Conservation (phyloP, 1,284 basidiomycete genomes). For the Trametes polyzona region DNA sequence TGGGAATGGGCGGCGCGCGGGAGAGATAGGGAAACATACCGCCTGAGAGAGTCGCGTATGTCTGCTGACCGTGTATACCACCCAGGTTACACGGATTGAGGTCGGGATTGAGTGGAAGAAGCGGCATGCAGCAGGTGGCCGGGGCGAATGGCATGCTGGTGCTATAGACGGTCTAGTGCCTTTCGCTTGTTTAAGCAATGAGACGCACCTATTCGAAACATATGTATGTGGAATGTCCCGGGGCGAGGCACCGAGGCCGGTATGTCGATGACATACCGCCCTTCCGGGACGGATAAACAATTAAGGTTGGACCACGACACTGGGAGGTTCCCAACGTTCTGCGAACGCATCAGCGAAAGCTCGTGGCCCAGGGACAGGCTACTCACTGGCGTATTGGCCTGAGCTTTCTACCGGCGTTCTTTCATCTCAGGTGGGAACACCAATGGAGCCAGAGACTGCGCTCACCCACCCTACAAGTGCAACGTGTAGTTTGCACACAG, state of each 20-base stretch:
- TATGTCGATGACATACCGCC: background rate
- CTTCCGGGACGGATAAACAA: background rate
- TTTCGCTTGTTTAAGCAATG: background rate
- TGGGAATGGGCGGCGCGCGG: slow-evolving; percentile 2
- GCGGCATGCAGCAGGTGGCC: background rate
- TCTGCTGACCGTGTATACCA: slow-evolving; percentile 1
- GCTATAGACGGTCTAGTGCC: background rate
- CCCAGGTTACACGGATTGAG: background rate
- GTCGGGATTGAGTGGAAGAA: background rate
- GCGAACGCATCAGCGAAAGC: background rate
- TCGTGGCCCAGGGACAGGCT: background rate
- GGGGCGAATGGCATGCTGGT: background rate
- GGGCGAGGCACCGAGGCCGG: no score
- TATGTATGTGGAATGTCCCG: background rate
- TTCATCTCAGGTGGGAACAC: background rate
- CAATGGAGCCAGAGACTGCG: background rate
- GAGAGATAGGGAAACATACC: background rate
- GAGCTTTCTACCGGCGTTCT: background rate
- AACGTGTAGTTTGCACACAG: background rate
- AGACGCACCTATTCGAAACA: background rate
- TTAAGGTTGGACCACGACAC: background rate
- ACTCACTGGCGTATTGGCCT: background rate
- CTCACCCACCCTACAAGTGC: background rate
- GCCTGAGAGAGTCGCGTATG: slow-evolving; percentile 2
- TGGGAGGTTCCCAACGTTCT: slow-evolving; percentile 6